These are phyloP conservation scores for Jatropha multifida DNA, from an alignment of 441 rosid species.

Conservation along the genomic window DNA sequence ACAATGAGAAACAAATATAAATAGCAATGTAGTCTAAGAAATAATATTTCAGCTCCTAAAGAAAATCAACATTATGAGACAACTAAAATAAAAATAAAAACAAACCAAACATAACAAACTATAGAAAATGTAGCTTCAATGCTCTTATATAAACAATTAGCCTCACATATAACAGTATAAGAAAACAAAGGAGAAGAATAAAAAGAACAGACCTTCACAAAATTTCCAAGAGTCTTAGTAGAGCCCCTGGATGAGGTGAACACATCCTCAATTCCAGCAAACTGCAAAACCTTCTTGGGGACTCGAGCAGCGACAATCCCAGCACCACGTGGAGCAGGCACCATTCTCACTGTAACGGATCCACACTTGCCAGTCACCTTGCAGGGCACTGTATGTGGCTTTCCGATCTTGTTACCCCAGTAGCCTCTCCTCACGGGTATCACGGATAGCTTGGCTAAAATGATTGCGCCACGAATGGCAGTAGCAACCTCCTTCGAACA, in stretches of 20 bases:
- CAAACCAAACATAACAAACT: too few species aligned
- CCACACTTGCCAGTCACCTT: conserved; percentile 92
- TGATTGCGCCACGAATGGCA: conserved; percentile 81
- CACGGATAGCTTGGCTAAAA: conserved; percentile 73
- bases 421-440: conserved; percentile 86
- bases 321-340: conserved; percentile 93
- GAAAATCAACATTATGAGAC: too few species aligned
- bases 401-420: conserved; percentile 91
- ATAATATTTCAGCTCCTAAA: too few species aligned
- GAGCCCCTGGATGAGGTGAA: conserved; percentile 88
- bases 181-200: too few species aligned
- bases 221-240: conserved; percentile 82
- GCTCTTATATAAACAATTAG: too few species aligned
- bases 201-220: conserved; percentile 59
- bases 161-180: too few species aligned
- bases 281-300: conserved; percentile 88
- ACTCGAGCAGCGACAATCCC: conserved; percentile 90
- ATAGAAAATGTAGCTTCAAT: too few species aligned
- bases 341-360: conserved; percentile 83
- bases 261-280: conserved; percentile 87
- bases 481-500: conserved; percentile 87
- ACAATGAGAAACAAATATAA: too few species aligned
- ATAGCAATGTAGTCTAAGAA: too few species aligned
- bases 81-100: too few species aligned
- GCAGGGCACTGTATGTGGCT: conserved; percentile 87